Percentiles rank a stretch among this genome's conserved stretches.
Evolutionary conservation across 331 rosid species (phyloP).

Genomic region (Arachis monticola): DNA sequence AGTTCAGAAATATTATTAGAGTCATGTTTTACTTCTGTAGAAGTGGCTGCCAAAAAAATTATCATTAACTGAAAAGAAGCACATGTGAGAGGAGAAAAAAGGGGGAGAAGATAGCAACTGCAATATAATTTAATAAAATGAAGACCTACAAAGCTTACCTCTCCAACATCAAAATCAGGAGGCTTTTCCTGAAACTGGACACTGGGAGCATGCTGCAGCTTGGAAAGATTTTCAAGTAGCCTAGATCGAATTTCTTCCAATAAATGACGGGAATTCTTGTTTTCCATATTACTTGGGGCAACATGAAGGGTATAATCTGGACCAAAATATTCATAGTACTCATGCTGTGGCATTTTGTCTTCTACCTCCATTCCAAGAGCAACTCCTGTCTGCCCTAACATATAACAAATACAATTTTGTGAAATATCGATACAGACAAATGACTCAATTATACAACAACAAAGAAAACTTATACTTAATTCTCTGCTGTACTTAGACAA

Average conservation of each 20-base stretch:
- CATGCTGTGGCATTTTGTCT: constrained; percentile 96
- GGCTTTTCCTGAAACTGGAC: constrained; percentile 89
- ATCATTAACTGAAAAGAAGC: not conserved
- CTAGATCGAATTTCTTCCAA: constrained; percentile 76
- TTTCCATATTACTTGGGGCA: constrained; percentile 99
- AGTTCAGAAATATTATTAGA: not conserved
- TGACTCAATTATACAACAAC: not conserved
- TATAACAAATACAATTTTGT: constrained; percentile 31
- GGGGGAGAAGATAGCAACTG: constrained; percentile 6
- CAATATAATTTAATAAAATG: not conserved
- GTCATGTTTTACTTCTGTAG: constrained; percentile 7
- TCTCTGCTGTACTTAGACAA: no score
- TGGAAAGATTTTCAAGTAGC: constrained; percentile 87
- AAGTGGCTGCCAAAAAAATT: not conserved
- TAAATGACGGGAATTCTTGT: constrained; percentile 76
- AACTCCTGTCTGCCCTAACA: constrained; percentile 86
- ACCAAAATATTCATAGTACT: constrained; percentile 95
- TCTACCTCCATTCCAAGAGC: constrained; percentile 97
- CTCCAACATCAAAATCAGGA: constrained; percentile 84
- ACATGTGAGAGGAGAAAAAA: constrained; percentile 4
- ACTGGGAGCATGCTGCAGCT: constrained; percentile 95
- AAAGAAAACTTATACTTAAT: not conserved
- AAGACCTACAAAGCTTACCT: constrained; percentile 53
- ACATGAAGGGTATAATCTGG: constrained; percentile 98
- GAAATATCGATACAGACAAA: constrained; percentile 5